phyloP scores from a whole-genome alignment of 2,329 filamentous ascomycete species.

The Nemania sp. region DNA sequence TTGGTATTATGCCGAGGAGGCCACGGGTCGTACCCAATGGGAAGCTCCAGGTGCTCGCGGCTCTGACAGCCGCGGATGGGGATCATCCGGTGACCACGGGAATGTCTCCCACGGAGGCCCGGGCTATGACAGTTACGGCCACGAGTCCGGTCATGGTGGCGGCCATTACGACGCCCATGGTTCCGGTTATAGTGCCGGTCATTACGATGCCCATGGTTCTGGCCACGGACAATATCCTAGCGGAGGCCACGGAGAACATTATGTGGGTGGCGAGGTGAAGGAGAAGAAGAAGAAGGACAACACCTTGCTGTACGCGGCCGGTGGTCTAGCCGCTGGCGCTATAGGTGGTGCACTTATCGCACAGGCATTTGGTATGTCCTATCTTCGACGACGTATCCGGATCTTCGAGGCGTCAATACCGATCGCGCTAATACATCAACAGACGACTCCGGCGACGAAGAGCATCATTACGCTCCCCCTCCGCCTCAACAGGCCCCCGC shows the following conservation, averaged over 20 bases:
- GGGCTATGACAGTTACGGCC: conserved; percentile 26
- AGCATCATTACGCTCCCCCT: conserved; percentile 19
- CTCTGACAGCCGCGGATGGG: conserved; percentile 19
- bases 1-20: conserved; percentile 68
- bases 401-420: no score
- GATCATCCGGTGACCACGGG: conserved; percentile 28
- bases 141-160: conserved; percentile 22
- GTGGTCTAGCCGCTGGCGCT: conserved; percentile 60
- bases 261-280: conserved; percentile 34
- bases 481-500: conserved; percentile 40
- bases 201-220: conserved; percentile 8
- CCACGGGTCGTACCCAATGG: conserved; percentile 67
- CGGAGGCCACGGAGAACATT: conserved; percentile 26
- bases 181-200: no score
- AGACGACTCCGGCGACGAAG: conserved; percentile 42
- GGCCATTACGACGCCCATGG: no score
- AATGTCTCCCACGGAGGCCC: conserved; percentile 21
- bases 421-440: conserved; percentile 19
- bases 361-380: conserved; percentile 56
- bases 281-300: conserved; percentile 52
- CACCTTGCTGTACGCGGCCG: conserved; percentile 60
- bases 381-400: not conserved
- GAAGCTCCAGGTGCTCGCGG: conserved; percentile 52
- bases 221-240: conserved; percentile 25
- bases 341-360: conserved; percentile 62